Conservation (phyloP, 805 yeast species). For the Starmerella sp. region DNA sequence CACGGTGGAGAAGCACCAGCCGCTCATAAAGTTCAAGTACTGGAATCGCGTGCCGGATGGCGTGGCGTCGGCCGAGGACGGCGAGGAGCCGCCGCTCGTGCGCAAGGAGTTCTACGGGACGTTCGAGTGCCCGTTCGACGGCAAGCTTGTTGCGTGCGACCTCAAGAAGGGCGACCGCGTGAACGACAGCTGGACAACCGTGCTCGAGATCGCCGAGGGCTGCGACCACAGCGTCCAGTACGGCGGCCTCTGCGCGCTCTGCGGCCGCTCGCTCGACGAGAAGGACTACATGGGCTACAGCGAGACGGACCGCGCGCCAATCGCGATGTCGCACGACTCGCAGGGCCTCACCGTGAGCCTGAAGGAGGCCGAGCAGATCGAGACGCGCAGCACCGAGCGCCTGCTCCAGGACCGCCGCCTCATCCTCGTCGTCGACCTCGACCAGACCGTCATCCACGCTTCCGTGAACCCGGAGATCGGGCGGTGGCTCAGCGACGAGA, state of each 20-base stretch:
- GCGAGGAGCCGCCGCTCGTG: constrained; percentile 27
- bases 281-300: constrained; percentile 66
- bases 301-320: constrained; percentile 65
- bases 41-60: constrained; percentile 42
- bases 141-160: constrained; percentile 43
- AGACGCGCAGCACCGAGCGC: constrained; percentile 50
- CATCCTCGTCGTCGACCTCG: constrained; percentile 88
- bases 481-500: constrained; percentile 84
- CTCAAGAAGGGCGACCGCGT: constrained; percentile 53
- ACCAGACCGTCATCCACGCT: constrained; percentile 95
- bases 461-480: constrained; percentile 96
- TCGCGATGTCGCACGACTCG: constrained; percentile 81
- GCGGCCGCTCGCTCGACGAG: constrained; percentile 67
- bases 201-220: constrained; percentile 60
- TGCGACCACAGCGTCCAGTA: constrained; percentile 89
- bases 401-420: constrained; percentile 54
- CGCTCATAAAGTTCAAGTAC: constrained; percentile 52
- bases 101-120: constrained; percentile 33
- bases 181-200: constrained; percentile 34
- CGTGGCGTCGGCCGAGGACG: constrained; percentile 27
- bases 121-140: constrained; percentile 76
- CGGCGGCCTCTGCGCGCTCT: constrained; percentile 87
- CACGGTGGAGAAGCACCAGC: constrained; percentile 39
- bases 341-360: constrained; percentile 72
- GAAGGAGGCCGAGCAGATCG: constrained; percentile 78